These are phyloP conservation scores for Venturia oleaginea DNA, from an alignment of 2,329 filamentous ascomycete species.

Conservation along the genomic window DNA sequence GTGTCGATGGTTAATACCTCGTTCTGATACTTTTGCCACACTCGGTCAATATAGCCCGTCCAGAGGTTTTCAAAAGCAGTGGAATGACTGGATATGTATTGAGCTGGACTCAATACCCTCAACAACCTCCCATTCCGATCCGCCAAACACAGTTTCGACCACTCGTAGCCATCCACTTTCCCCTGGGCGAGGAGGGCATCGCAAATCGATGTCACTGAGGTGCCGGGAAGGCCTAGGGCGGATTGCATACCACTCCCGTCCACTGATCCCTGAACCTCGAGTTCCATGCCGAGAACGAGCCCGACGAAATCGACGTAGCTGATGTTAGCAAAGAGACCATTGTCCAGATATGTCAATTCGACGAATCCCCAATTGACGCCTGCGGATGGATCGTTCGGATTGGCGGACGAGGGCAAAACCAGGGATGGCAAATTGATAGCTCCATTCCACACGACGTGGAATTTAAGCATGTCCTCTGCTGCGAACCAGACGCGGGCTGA, in stretches of 20 bases:
- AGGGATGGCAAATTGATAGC: not conserved
- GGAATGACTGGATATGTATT: not conserved
- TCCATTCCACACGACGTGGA: conserved; percentile 30
- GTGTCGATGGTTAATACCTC: not conserved
- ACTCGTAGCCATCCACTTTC: not conserved
- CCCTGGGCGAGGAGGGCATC: not conserved
- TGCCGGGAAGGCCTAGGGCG: not conserved
- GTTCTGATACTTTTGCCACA: not conserved
- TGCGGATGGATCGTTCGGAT: not conserved
- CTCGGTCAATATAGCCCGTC: not conserved
- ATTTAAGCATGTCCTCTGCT: conserved; percentile 31
- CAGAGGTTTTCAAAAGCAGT: not conserved
- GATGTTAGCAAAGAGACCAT: conserved; percentile 46
- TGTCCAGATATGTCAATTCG: conserved; percentile 39
- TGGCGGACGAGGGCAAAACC: not conserved
- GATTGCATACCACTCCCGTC: not conserved
- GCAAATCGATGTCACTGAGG: not conserved
- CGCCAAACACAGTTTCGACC: not conserved
- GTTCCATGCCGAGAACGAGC: conserved; percentile 37
- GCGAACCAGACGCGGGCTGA: conserved; percentile 40
- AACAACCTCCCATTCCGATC: not conserved
- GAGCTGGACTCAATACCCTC: not conserved
- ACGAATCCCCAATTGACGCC: conserved; percentile 31
- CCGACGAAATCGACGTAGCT: conserved; percentile 67
- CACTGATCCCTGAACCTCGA: conserved; percentile 13